Base-by-base conservation (phyloP, 176 grass and related monocot species). In the Luzula sylvatica region DNA sequence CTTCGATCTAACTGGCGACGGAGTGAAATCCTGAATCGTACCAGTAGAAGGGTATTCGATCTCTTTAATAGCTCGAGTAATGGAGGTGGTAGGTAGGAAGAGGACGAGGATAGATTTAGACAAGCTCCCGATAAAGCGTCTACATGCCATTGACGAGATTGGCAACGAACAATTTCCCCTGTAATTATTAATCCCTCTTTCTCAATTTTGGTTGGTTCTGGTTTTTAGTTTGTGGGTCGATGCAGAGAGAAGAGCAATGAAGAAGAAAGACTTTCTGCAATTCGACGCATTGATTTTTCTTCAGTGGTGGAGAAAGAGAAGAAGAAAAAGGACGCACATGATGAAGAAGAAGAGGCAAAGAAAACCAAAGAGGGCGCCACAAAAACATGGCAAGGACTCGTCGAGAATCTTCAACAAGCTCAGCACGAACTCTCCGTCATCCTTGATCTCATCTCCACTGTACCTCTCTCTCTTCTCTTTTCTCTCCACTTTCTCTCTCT, bases 131-230 rank as follows among this genome's bases (percentile, higher is more conserved):
- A 86, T 96, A 69, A 96, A 96, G 67, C 77, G 84, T 17, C 81
- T 89, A 7, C 77, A 86, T 3, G 70, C 90, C 67, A 82, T 86
- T 1, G 90, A 96, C 22, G 84, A 89, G 71, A 50, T 74, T n/a
- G 84, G 90, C 26, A 89, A 86, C 43, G 90, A 96, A 64, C 84
- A 96, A 69, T 96, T 82, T 43, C 84, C 81, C n/a, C 84, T 49
- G 90, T 96, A 56, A 26, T 69, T 50, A 20, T 1, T 29, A 24
- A 20, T 5, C 43, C 46, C 20, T 2, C 9, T 29, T 13, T 11
- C 8, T 12, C 5, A 11, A 55, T 7, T 32, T 8, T 11, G n/a
- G 26, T 12, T 32, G 0, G 23, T 29, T 67, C 9, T 30, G 26
- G 67, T 67, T 38, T 49, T 23, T 15, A 46, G 15, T 29, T 42